Evolutionary conservation across 352 stramenopile species (phyloP), one percentile per base, ranked within the genome.

Genomic region (Pythium chondricola): DNA sequence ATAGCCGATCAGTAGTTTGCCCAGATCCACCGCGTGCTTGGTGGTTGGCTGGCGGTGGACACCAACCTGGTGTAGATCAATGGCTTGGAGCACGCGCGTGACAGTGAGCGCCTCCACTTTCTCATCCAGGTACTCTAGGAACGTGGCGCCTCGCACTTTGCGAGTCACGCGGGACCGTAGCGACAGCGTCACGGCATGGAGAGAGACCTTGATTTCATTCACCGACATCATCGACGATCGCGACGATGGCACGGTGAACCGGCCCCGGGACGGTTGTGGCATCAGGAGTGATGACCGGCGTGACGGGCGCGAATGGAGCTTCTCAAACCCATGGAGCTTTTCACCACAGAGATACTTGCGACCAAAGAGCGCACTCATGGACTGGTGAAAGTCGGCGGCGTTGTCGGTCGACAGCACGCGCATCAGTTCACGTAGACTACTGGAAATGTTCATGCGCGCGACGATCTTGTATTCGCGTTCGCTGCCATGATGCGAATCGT

Each of bases 331-430:
- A 10, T 63, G 65, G 16, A 75, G 45, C 48, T 76, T 73, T 11
- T 77, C 43, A 0, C 75, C 75, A 25, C 74, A 79, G 36, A 85
- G 65, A 38, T 87, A 87, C 44, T 71, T 59, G 24, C 75, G 66
- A 10, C 72, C 75, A 48, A 85, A 87, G 45, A 87, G 41, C 26
- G 70, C 72, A 26, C 65, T 63, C 75, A 87, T 87, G 47, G 65
- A 72, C 41, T 67, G 69, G 45, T 87, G 75, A 31, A 85, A 85
- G 45, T 83, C 69, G 14, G 52, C 26, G 5, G 43, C 48, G 16
- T 69, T 62, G 45, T 75, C 62, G 6, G 72, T 82, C 4, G 75
- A 61, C 36, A 82, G 66, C 13, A 82, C 69, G 53, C 52, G 65
- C 71, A 81, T 77, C 39, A 86, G 69, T 42, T 86, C 74, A 26